These are phyloP conservation scores for Kondoa subrosea DNA, from an alignment of 768 basidiomycete genomes.

Conservation along the genomic window DNA sequence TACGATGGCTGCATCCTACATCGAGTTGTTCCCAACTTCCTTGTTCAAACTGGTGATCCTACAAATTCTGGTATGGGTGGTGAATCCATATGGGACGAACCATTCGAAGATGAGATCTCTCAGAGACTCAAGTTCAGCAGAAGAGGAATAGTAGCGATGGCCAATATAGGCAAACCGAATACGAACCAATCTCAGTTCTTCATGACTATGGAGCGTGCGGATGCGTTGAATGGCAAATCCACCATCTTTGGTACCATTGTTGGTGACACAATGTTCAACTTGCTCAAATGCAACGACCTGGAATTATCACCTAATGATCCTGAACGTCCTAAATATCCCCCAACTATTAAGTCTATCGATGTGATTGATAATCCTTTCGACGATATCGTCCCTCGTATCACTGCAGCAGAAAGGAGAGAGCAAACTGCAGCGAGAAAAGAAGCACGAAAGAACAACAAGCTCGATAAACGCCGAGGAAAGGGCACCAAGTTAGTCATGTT, in stretches of 20 bases:
- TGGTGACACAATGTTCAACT: conserved; percentile 79
- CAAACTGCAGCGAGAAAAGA: conserved; percentile 68
- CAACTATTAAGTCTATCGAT: conserved; percentile 67
- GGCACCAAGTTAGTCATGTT: conserved; percentile 79
- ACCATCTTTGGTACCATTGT: conserved; percentile 69
- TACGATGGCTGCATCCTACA: conserved; percentile 94
- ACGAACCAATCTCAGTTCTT: conserved; percentile 79
- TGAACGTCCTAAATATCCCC: conserved; percentile 70
- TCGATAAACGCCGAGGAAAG: conserved; percentile 50
- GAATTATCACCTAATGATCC: conserved; percentile 53
- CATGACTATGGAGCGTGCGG: conserved; percentile 60
- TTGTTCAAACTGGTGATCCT: conserved; percentile 86
- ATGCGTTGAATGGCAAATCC: conserved; percentile 77
- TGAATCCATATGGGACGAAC: conserved; percentile 86
- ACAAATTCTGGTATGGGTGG: conserved; percentile 82
- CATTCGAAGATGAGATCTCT: conserved; percentile 78
- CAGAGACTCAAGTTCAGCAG: conserved; percentile 75
- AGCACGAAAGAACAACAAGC: conserved; percentile 60
- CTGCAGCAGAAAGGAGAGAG: conserved; percentile 55
- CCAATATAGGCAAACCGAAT: conserved; percentile 63
- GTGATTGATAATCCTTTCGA: conserved; percentile 87
- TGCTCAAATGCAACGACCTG: conserved; percentile 30
- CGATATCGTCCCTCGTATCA: conserved; percentile 90
- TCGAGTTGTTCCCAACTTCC: conserved; percentile 76
- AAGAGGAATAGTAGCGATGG: conserved; percentile 85